A percentile compares a stretch with the other conserved stretches of the same genome.
Conservation (phyloP, 2,329 filamentous ascomycete species). For the Phialophora macrospora region DNA sequence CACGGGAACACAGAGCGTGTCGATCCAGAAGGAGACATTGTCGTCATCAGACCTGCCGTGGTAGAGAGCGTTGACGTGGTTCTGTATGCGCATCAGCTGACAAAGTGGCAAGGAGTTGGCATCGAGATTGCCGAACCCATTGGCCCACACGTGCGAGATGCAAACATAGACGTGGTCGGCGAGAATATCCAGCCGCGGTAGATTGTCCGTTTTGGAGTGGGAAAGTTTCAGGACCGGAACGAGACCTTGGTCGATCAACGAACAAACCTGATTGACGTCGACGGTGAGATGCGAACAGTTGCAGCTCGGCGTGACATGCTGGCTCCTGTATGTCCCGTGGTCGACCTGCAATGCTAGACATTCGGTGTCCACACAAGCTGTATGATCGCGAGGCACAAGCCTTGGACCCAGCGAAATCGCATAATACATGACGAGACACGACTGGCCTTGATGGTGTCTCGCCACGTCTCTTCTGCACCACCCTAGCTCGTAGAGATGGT, state of each 20-base stretch:
- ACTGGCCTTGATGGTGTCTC: constrained; percentile 11
- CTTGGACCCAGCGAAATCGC: constrained; percentile 1
- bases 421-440: constrained; percentile 9
- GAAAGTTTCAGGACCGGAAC: constrained; percentile 2
- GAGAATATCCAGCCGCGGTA: neutral
- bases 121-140: constrained; percentile 12
- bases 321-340: constrained; percentile 7
- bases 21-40: constrained; percentile 16
- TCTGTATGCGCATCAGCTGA: constrained; percentile 6
- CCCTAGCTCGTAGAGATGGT: neutral
- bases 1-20: constrained; percentile 20
- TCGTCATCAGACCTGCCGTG: neutral
- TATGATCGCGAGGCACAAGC: constrained; percentile 2
- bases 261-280: constrained; percentile 1
- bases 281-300: constrained; percentile 5
- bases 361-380: constrained; percentile 8
- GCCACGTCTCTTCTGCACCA: constrained; percentile 13
- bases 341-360: constrained; percentile 14
- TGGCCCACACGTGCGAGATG: constrained; percentile 13
- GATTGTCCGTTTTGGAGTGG: neutral
- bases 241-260: neutral
- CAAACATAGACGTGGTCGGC: constrained; percentile 6
- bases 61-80: constrained; percentile 7
- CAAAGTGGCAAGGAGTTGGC: constrained; percentile 7
- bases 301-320: neutral